A percentile compares a stretch with the other conserved stretches of the same genome.
Conservation (phyloP, 768 basidiomycete species). For the Phylloporus arenicola region DNA sequence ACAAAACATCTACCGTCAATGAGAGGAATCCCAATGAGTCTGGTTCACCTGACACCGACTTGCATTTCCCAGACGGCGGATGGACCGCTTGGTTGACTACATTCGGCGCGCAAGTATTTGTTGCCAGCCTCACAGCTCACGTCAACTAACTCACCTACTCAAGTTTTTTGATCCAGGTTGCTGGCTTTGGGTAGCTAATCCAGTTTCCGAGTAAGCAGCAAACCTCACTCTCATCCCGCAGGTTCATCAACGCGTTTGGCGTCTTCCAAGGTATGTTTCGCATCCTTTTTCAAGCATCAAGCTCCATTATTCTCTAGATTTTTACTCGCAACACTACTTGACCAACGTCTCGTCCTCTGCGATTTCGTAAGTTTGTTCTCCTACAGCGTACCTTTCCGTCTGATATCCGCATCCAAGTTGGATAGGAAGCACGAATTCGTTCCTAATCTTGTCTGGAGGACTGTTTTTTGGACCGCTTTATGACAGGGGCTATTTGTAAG, state of each 20-base stretch:
- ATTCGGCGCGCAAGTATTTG: conserved; percentile 18
- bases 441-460: conserved; percentile 40
- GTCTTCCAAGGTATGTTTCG: conserved; percentile 34
- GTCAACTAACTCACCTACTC: neutral
- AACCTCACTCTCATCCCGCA: conserved; percentile 5
- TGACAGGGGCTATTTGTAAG: conserved; percentile 49
- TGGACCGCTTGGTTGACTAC: conserved; percentile 22
- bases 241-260: conserved; percentile 34
- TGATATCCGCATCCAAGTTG: conserved; percentile 21
- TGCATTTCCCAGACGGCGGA: conserved; percentile 22
- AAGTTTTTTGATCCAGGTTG: conserved; percentile 34
- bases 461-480: conserved; percentile 45
- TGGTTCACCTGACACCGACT: neutral
- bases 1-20: neutral
- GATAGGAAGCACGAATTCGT: conserved; percentile 48
- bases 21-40: neutral
- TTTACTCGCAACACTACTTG: conserved; percentile 34
- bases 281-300: neutral
- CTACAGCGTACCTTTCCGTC: neutral
- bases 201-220: neutral
- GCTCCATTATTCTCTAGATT: conserved; percentile 26
- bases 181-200: conserved; percentile 32
- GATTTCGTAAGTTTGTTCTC: conserved; percentile 28
- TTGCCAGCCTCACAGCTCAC: neutral
- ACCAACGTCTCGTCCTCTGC: conserved; percentile 32